These are phyloP conservation scores for Chlamydomonas reinhardtii DNA, from an alignment of 163 green algal species.

Conservation along the genomic window DNA sequence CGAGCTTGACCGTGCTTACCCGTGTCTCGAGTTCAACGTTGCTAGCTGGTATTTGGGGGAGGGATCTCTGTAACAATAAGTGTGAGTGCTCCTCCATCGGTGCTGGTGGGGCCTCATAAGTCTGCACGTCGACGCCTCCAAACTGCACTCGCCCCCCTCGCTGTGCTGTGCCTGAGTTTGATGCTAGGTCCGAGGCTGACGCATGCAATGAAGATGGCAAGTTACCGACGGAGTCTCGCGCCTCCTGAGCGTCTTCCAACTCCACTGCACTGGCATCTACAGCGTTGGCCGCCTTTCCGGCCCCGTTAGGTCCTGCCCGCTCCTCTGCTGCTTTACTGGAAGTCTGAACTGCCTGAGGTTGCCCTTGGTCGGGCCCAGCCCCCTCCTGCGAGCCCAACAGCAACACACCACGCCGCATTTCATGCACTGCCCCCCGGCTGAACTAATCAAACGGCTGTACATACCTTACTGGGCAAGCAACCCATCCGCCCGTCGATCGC, in stretches of 20 bases:
- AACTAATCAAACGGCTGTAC: too few species aligned
- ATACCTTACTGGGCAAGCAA: too few species aligned
- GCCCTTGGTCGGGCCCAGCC: too few species aligned
- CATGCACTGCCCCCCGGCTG: too few species aligned
- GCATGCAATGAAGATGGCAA: slow-evolving; percentile 9
- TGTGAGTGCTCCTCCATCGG: slow-evolving; percentile 30
- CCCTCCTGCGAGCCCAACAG: too few species aligned
- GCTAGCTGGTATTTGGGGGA: slow-evolving; percentile 31
- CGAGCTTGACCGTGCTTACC: background rate
- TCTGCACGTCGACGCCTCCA: slow-evolving; percentile 16
- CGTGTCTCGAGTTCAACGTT: slow-evolving; percentile 41
- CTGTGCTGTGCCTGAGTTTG: background rate
- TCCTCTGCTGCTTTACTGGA: background rate
- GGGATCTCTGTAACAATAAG: slow-evolving; percentile 38
- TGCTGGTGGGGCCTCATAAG: background rate
- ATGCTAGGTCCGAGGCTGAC: background rate
- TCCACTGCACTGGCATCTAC: slow-evolving; percentile 8
- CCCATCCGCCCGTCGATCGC: too few species aligned
- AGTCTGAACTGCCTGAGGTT: too few species aligned
- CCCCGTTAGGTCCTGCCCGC: too few species aligned
- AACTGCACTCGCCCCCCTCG: slow-evolving; percentile 10
- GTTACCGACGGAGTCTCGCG: slow-evolving; percentile 20
- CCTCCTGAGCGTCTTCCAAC: slow-evolving; percentile 30
- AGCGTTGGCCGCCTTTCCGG: background rate
- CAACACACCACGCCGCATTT: too few species aligned